Evolutionary conservation across 352 stramenopile genomes (phyloP).

Genomic region (Halophytophthora batemanensis): DNA sequence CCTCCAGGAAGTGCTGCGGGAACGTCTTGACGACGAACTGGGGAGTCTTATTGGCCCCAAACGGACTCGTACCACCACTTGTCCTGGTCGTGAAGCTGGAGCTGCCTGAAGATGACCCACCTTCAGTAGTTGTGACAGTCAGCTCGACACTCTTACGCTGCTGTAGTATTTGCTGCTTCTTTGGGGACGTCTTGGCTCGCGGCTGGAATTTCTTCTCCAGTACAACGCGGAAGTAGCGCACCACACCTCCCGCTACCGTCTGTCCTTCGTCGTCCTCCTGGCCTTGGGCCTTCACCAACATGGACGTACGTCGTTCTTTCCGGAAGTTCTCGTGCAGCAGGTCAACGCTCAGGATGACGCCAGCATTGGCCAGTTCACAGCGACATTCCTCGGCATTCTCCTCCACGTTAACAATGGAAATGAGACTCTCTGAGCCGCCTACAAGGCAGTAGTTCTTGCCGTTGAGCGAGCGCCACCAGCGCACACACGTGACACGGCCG

Average conservation of each 20-base stretch:
- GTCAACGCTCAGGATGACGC: slow-evolving; percentile 68
- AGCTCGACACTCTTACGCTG: slow-evolving; percentile 9
- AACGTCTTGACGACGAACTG: slow-evolving; percentile 81
- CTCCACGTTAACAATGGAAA: slow-evolving; percentile 86
- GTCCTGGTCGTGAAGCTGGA: slow-evolving; percentile 32
- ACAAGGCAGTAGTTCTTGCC: slow-evolving; percentile 84
- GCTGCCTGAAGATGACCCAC: slow-evolving; percentile 23
- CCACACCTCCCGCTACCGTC: slow-evolving; percentile 19
- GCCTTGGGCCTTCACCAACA: slow-evolving; percentile 68
- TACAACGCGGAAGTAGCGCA: slow-evolving; percentile 79
- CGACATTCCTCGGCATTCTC: slow-evolving; percentile 82
- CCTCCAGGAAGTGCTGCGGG: slow-evolving; percentile 81
- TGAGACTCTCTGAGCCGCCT: slow-evolving; percentile 65
- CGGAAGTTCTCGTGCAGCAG: slow-evolving; percentile 75
- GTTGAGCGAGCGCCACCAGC: slow-evolving; percentile 84
- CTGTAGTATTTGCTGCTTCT: slow-evolving; percentile 16
- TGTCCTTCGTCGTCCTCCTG: slow-evolving; percentile 32
- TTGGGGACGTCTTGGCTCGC: slow-evolving; percentile 14
- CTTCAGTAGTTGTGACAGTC: slow-evolving; percentile 17
- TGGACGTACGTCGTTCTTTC: slow-evolving; percentile 74
- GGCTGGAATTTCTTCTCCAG: slow-evolving; percentile 74
- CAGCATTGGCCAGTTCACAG: slow-evolving; percentile 68
- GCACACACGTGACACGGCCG: slow-evolving; percentile 54
- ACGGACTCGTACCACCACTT: slow-evolving; percentile 12
- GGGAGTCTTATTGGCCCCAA: slow-evolving; percentile 17